Conservation (phyloP, 1,284 basidiomycete species). For the Singerocomus rubriflavus region DNA sequence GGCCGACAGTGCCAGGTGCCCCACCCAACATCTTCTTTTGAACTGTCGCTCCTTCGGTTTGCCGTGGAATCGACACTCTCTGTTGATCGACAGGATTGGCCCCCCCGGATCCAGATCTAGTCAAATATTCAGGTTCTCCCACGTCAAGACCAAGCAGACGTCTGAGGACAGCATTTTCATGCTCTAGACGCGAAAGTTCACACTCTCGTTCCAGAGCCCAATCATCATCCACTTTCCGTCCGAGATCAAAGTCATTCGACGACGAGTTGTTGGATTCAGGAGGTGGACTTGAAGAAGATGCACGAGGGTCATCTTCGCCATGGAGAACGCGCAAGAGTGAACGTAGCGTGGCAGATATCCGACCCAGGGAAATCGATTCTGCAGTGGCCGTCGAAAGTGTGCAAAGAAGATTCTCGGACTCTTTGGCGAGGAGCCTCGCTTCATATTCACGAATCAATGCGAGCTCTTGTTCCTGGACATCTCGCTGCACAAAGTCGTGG, state of each 20-base stretch:
- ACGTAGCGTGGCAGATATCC: slow-evolving; percentile 73
- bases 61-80: slow-evolving; percentile 16
- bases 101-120: slow-evolving; percentile 5
- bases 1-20: slow-evolving; percentile 42
- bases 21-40: slow-evolving; percentile 38
- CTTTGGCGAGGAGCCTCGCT: slow-evolving; percentile 71
- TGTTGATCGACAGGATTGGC: slow-evolving; percentile 14
- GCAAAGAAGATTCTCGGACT: slow-evolving; percentile 67
- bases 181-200: slow-evolving; percentile 79
- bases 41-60: slow-evolving; percentile 24
- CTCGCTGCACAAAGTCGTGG: slow-evolving; percentile 57
- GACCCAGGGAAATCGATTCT: slow-evolving; percentile 67
- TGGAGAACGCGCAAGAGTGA: slow-evolving; percentile 68
- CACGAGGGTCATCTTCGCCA: slow-evolving; percentile 58
- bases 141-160: slow-evolving; percentile 55
- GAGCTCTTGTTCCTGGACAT: slow-evolving; percentile 92
- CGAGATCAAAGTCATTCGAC: slow-evolving; percentile 20
- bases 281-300: slow-evolving; percentile 5
- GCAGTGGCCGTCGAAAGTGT: slow-evolving; percentile 62
- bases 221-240: slow-evolving; percentile 43
- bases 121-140: slow-evolving; percentile 19
- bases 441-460: slow-evolving; percentile 92
- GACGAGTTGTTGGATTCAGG: slow-evolving; percentile 3
- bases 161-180: slow-evolving; percentile 80
- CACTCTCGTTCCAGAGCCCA: slow-evolving; percentile 84